Conservation (phyloP, 2,329 filamentous ascomycete species). For the Grosmannia huntii region DNA sequence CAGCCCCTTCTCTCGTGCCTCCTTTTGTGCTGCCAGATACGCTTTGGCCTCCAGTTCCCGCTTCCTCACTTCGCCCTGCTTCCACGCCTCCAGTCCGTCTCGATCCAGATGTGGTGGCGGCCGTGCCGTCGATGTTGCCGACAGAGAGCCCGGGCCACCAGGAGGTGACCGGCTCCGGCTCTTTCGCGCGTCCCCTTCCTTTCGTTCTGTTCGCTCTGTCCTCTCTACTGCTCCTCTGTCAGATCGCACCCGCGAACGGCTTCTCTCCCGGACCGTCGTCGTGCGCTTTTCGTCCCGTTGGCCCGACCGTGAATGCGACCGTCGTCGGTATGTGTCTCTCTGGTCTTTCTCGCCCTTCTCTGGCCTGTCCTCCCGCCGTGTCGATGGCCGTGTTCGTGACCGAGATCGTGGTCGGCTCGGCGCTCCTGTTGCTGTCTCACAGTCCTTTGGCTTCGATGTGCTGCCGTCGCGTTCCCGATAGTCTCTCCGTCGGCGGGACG, state of each 20-base stretch:
- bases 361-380: neutral
- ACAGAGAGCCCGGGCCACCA: neutral
- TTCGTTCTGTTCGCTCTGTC: neutral
- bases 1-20: conserved; percentile 45
- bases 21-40: conserved; percentile 48
- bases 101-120: conserved; percentile 29
- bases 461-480: conserved; percentile 7
- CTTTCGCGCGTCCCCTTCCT: conserved; percentile 20
- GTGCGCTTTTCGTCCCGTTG: neutral
- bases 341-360: neutral
- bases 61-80: conserved; percentile 48
- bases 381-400: neutral
- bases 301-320: conserved; percentile 3
- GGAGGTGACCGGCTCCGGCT: conserved; percentile 30
- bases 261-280: neutral
- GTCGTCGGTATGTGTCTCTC: neutral
- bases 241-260: conserved; percentile 4
- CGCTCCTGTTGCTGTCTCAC: neutral
- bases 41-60: conserved; percentile 52
- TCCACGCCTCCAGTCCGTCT: conserved; percentile 42
- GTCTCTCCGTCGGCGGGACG: conserved; percentile 7
- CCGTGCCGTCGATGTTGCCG: conserved; percentile 15
- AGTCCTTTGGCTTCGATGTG: neutral
- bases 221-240: neutral
- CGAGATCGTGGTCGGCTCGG: conserved; percentile 6